These are phyloP conservation scores for Ganoderma multipileum DNA, from an alignment of 1,284 basidiomycete genomes.

Conservation along the genomic window DNA sequence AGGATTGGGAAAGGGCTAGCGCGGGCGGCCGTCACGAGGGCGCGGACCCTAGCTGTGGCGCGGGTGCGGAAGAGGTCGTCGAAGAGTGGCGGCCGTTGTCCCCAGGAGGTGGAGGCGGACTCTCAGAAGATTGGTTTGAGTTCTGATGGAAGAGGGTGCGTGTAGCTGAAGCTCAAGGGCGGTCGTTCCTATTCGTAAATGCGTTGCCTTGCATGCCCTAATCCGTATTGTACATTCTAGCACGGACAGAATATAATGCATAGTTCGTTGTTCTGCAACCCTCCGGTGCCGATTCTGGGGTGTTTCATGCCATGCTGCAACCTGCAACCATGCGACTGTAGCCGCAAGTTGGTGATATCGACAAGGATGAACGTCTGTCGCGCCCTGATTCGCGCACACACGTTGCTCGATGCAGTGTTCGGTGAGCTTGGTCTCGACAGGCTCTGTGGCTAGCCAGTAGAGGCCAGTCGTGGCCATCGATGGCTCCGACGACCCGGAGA, in stretches of 20 bases:
- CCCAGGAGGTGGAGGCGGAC: conserved; percentile 37
- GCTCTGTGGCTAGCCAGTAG: neutral
- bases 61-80: conserved; percentile 37
- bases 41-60: neutral
- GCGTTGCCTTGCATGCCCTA: conserved; percentile 13
- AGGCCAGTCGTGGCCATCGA: neutral
- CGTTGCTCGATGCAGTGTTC: neutral
- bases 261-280: neutral
- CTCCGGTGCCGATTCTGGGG: neutral
- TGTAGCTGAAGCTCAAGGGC: neutral
- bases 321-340: neutral
- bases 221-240: conserved; percentile 15
- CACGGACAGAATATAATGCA: neutral
- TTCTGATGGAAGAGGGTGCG: conserved; percentile 16
- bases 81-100: conserved; percentile 48
- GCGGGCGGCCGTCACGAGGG: neutral
- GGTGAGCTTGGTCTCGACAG: conserved; percentile 1
- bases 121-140: conserved; percentile 40
- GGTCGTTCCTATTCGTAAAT: conserved; percentile 7
- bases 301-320: neutral
- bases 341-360: neutral
- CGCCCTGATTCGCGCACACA: conserved; percentile 2
- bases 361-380: neutral
- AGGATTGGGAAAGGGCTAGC: conserved; percentile 1
- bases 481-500: neutral